Evolutionary conservation across 2,329 filamentous ascomycete species (phyloP), one percentile per base, ranked within the genome.

Genomic region (Nemania serpens): DNA sequence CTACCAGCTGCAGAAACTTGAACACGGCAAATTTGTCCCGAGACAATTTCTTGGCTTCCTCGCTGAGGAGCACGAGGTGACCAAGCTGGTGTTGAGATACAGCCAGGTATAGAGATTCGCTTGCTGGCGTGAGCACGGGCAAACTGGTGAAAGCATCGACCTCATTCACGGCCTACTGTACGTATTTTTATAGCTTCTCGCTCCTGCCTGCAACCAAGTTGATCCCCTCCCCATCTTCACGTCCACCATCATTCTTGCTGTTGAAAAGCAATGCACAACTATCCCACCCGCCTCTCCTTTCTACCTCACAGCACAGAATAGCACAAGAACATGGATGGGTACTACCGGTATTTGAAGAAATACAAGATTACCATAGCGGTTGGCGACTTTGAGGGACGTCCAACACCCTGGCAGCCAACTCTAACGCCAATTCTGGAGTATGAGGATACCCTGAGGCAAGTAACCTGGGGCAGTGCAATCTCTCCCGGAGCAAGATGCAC

Each of bases 391-490:
- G 25, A 34, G 22, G 36, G 41, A 18, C 55, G 46, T 33, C 41
- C 47, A 20, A 17, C 11, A 12, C 45, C 46, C 3, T 61, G 53
- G 54, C 17, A n/a, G 15, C 59, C 56, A 17, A 12, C 9, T 13
- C 46, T 60, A 3, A 2, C 25, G 9, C 37, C 41, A 9, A 58
- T 60, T 33, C 33, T 25, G n/a, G 57, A 63, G 34, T 47, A 33
- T 17, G 29, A 39, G 1, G 57, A 60, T 37, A 46, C n/a, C 9
- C 11, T 55, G 15, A 63, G 57, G 60, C 63, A 65, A 65, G 57
- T 58, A 36, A 49, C 29, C 33, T n/a, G n/a, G 11, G 15, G 37
- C 46, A 36, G 45, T 25, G 39, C 25, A 41, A 15, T 20, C 10
- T 11, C 47, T 48, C 33, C 9, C 15, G 25, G 34, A 29, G 25